These are phyloP conservation scores for Chloropicon primus DNA, from an alignment of 139 green algal genomes.

Conservation along the genomic window DNA sequence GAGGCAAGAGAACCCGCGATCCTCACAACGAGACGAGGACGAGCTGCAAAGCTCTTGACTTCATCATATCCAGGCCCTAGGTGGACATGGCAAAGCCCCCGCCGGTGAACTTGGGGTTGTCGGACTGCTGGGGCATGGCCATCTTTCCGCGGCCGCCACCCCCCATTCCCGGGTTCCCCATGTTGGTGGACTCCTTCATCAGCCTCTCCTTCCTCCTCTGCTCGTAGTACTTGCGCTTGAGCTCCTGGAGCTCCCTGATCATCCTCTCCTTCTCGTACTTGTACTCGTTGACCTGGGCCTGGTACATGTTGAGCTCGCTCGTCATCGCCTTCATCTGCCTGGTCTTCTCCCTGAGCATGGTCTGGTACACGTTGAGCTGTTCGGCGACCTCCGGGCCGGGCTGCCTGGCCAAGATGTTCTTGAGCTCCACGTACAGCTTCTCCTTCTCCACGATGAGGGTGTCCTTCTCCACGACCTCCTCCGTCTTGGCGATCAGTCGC, in stretches of 20 bases:
- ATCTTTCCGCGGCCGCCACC: background rate
- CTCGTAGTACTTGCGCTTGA: conserved; percentile 75
- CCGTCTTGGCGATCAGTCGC: conserved; percentile 74
- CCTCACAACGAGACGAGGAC: no score
- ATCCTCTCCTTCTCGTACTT: conserved; percentile 81
- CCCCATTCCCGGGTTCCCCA: background rate
- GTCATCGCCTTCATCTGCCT: conserved; percentile 87
- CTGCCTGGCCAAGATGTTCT: conserved; percentile 72
- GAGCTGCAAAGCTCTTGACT: background rate
- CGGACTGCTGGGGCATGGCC: conserved; percentile 3
- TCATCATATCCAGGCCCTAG: no score
- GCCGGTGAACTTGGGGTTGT: conserved; percentile 26
- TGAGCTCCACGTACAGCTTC: conserved; percentile 83
- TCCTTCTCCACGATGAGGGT: conserved; percentile 80
- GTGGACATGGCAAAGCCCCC: conserved; percentile 22
- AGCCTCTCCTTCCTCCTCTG: conserved; percentile 54
- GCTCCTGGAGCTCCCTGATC: conserved; percentile 50
- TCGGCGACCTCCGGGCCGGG: conserved; percentile 57
- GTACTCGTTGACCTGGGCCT: conserved; percentile 76
- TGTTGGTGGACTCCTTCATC: conserved; percentile 21
- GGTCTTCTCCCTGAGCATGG: conserved; percentile 70
- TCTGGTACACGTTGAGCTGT: conserved; percentile 71
- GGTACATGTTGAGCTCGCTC: conserved; percentile 83
- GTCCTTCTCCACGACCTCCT: conserved; percentile 82
- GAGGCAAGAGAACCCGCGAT: no score